Base-by-base conservation (phyloP, 2,329 filamentous ascomycete genomes). In the Venturia oleaginea region DNA sequence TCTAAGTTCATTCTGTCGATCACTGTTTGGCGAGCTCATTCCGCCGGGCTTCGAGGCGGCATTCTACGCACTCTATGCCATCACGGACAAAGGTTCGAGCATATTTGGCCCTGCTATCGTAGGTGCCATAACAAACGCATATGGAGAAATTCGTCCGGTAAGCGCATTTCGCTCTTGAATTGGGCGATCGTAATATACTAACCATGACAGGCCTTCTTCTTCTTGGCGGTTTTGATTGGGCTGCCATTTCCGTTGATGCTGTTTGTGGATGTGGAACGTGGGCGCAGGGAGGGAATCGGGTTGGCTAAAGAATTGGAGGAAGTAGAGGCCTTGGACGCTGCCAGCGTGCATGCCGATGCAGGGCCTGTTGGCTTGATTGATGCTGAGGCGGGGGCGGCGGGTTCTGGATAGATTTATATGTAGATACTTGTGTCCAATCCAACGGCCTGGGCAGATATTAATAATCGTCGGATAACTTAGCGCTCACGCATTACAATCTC, bases 21-120 rank as follows among this genome's bases (percentile, higher is more conserved):
- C 90, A 66, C 81, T 99, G 4, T 99, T 91, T 72, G 92, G 92
- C 46, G 92, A 97, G 75, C 82, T 99, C 65, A 96, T 99, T 64
- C 94, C 94, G 1, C 91, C 91, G 0, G 94, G 94, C 4, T 95
- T 89, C 37, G 94, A 99, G 76, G 92, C 94, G 0, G 92, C 93
- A 0, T 99, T 99, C 73, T 99, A 96, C 73, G 92, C 93, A 0
- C 81, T 99, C 1, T 99, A 97, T 73, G 94, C 94, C 42, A 97
- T 97, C 68, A 97, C 94, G 1, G 94, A 99, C 75, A 99, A 99
- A 76, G 92, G 93, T 0, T 94, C 90, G 27, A 95, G 90, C 72
- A 82, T 97, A 2, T 97, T 99, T 75, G 94, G 94, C 0, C 94
- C 94, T 0, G 89, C 91, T 0, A 93, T 99, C 72, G 94, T 99